Evolutionary conservation across 1,139 yeast genomes (phyloP).

Genomic region (Suhomyces maxii): DNA sequence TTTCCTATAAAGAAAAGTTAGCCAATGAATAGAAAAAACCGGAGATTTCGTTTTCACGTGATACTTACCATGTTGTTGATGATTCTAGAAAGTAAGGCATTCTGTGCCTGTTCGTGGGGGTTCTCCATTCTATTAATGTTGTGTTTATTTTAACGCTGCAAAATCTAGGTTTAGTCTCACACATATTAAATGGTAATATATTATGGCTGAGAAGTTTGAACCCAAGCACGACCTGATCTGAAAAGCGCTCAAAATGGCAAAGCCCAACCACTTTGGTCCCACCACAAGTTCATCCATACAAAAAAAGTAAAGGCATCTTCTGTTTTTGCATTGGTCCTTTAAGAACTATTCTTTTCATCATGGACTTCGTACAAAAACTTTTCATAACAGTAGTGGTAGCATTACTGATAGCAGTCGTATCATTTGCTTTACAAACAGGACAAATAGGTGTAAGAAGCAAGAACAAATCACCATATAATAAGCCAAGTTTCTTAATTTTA

Average conservation of each 20-base stretch:
- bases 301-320: no score
- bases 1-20: slow-evolving; percentile 43
- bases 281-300: no score
- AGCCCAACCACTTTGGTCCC: not conserved
- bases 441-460: slow-evolving; percentile 11
- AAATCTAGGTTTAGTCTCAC: no score
- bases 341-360: slow-evolving; percentile 5
- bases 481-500: slow-evolving; percentile 64
- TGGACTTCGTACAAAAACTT: slow-evolving; percentile 23
- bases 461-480: slow-evolving; percentile 19
- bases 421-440: slow-evolving; percentile 17
- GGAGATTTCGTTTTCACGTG: not conserved
- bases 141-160: no score
- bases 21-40: not conserved
- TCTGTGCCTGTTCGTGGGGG: slow-evolving; percentile 87
- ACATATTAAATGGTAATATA: not conserved
- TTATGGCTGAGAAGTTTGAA: not conserved
- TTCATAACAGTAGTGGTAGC: slow-evolving; percentile 21
- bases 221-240: slow-evolving; percentile 3
- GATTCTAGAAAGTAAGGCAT: slow-evolving; percentile 73
- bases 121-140: slow-evolving; percentile 58
- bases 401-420: slow-evolving; percentile 17
- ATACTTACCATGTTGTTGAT: slow-evolving; percentile 68
- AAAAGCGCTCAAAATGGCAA: not conserved
- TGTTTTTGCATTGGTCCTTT: no score